A percentile compares a stretch with the other conserved stretches of the same genome.
These are phyloP conservation scores for Dendrocalamus sinicus DNA, from an alignment of 176 grass and related monocot genomes.

Conservation along the genomic window DNA sequence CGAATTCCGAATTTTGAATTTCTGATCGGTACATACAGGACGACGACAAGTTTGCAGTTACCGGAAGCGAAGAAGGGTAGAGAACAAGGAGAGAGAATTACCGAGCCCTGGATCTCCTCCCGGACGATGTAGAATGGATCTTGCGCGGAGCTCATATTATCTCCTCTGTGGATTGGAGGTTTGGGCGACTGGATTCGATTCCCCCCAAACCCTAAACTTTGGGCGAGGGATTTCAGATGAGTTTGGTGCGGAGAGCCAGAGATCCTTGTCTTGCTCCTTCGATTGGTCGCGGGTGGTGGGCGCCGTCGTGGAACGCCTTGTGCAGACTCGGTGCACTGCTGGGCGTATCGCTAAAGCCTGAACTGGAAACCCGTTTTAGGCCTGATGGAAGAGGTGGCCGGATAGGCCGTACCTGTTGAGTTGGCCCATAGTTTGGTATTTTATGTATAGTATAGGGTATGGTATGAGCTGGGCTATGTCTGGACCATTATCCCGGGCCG, in stretches of 20 bases:
- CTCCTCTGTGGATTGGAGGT: not conserved
- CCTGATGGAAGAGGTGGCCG: no score
- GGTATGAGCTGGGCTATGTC: rapidly evolving
- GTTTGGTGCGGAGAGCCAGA: no score
- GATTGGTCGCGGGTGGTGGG: no score
- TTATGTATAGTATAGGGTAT: rapidly evolving
- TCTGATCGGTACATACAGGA: not conserved
- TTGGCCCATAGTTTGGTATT: no score
- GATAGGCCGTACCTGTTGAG: rapidly evolving
- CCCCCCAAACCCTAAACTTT: no score
- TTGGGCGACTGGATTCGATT: not conserved
- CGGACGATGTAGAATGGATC: conserved; percentile 71
- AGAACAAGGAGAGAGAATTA: not conserved
- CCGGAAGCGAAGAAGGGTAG: not conserved
- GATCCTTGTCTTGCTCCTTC: no score
- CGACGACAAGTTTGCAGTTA: not conserved
- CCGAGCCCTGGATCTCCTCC: conserved; percentile 66
- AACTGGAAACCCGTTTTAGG: no score
- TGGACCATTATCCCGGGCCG: no score
- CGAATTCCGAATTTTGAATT: not conserved
- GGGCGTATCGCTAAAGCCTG: no score
- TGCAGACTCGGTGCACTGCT: no score
- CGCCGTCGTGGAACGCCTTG: no score
- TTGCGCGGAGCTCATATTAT: conserved; percentile 53
- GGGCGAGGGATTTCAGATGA: no score